Conservation (phyloP, 371 early-diverging fungal genomes). For the Dichotomocladium elegans region DNA sequence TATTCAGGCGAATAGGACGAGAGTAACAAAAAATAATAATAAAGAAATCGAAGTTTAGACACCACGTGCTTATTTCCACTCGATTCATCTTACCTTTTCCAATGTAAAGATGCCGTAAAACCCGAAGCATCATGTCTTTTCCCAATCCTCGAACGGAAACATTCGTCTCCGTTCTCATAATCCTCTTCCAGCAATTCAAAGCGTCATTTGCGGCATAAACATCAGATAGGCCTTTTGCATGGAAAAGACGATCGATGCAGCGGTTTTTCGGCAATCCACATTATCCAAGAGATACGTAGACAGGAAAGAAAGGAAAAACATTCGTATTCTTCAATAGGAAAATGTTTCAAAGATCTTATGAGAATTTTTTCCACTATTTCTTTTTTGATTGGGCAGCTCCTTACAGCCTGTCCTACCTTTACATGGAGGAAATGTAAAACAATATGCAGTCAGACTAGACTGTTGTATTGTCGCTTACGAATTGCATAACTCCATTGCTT, state of each 20-base stretch:
- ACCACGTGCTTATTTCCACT: neutral
- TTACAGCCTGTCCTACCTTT: too few relatives aligned
- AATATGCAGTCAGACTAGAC: too few relatives aligned
- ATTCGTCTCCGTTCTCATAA: neutral
- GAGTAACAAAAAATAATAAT: neutral
- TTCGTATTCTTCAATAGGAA: too few relatives aligned
- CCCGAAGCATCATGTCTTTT: neutral
- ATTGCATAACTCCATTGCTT: too few relatives aligned
- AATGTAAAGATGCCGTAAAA: neutral
- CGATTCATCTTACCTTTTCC: neutral
- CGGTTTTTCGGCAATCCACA: neutral
- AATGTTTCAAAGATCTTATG: too few relatives aligned
- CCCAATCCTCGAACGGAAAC: neutral
- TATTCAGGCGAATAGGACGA: neutral
- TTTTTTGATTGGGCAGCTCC: too few relatives aligned
- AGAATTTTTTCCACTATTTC: too few relatives aligned
- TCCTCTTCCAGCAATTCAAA: neutral
- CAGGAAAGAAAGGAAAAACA: neutral
- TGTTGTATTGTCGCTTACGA: too few relatives aligned
- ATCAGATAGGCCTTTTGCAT: conserved; percentile 2
- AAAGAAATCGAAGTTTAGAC: neutral
- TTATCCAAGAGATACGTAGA: neutral
- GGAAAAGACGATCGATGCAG: neutral
- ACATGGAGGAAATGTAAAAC: too few relatives aligned
- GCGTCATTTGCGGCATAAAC: neutral